These are phyloP conservation scores for Zygoascus ofunaensis DNA, from an alignment of 805 yeast species.

Conservation along the genomic window DNA sequence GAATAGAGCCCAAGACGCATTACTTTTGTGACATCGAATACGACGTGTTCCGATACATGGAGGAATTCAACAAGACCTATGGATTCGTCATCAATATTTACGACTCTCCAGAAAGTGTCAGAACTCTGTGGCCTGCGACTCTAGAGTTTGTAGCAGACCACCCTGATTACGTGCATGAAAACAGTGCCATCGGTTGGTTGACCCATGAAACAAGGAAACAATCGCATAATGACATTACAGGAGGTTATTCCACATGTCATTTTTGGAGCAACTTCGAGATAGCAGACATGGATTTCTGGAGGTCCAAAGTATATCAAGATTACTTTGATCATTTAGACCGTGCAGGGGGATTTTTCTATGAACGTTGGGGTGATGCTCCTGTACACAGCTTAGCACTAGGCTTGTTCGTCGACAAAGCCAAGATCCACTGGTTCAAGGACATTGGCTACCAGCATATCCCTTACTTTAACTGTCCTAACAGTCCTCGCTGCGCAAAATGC, in stretches of 20 bases:
- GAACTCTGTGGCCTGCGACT: conserved; percentile 62
- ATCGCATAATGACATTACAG: conserved; percentile 37
- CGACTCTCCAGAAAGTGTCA: conserved; percentile 58
- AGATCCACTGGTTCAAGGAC: conserved; percentile 84
- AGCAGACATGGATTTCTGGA: conserved; percentile 69
- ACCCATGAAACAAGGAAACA: conserved; percentile 44
- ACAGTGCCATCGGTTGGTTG: conserved; percentile 54
- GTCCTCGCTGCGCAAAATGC: conserved; percentile 50
- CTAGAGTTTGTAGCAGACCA: conserved; percentile 45
- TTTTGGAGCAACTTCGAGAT: conserved; percentile 93
- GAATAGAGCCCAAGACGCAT: conserved; percentile 66
- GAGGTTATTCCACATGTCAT: conserved; percentile 67
- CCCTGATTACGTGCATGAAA: conserved; percentile 50
- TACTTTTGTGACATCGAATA: conserved; percentile 63
- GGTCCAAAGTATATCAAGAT: conserved; percentile 49
- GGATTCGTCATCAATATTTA: conserved; percentile 65
- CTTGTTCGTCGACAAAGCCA: conserved; percentile 53
- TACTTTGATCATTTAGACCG: conserved; percentile 63
- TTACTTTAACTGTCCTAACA: conserved; percentile 73
- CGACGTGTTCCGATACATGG: conserved; percentile 70
- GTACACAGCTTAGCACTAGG: conserved; percentile 81
- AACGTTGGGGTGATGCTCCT: conserved; percentile 98
- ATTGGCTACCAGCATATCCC: conserved; percentile 81
- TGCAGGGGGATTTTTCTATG: conserved; percentile 76
- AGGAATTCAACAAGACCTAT: conserved; percentile 54